Base-by-base conservation (phyloP, 140 eudicot genomes). In the Ambrosia hybrid region DNA sequence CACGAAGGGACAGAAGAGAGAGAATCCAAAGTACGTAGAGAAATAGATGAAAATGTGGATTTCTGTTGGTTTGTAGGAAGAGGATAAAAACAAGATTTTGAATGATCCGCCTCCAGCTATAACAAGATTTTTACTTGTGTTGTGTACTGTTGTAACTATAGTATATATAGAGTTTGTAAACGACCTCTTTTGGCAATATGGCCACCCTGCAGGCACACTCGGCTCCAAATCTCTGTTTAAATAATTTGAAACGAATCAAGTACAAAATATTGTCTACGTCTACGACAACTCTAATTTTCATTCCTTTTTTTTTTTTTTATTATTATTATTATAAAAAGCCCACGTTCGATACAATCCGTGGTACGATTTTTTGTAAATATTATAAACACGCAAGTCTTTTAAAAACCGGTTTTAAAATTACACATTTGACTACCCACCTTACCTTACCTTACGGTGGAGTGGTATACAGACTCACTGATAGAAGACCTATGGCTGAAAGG, bases 1-100 rank as follows among this genome's bases (percentile, higher is more conserved):
- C 74, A 80, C 81, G 15, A 75, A 76, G 77, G 64, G 60, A 80
- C 84, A 80, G 78, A 36, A n/a, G 60, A 70, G 79, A 79, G 76
- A 79, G 80, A 43, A 74, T 62, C 72, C 73, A 53, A 62, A 74
- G 72, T 38, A 77, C 45, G 26, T 21, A 21, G 26, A 49, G 83
- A 73, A 48, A 59, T 73, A 51, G 79, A 51, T 51, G 67, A 74
- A 67, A 60, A 62, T 65, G 68, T 4, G 72, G 15, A 43, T 30
- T 53, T 63, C 4, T 38, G 9, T 46, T 34, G 68, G 14, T 41
- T 36, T 70, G 14, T 70, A 6, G 68, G 82, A 62, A 78, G 69
- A 78, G 16, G 68, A 72, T 60, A 45, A 65, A 79, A 79, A 51
- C 4, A 51, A 38, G 61, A 46, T 55, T 70, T 80, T 74, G 84